Evolutionary conservation across 805 yeast genomes (phyloP).

Genomic region (Candida ortonii): DNA sequence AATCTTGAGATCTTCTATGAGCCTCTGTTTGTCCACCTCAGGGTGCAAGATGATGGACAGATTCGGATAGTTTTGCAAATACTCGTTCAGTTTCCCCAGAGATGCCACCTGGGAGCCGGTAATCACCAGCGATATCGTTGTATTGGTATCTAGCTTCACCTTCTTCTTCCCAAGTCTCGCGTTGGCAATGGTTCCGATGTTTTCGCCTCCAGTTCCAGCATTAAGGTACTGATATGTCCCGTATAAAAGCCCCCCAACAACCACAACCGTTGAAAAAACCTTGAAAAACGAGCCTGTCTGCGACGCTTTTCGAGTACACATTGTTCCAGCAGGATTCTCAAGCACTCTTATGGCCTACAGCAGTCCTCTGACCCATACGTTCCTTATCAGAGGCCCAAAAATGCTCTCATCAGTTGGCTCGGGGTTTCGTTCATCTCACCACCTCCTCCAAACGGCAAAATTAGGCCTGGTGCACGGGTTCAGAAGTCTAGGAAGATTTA

Average conservation of each 20-base stretch:
- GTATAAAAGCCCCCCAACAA: conserved; percentile 13
- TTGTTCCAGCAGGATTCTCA: background rate
- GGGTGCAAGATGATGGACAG: conserved; percentile 31
- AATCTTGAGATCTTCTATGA: conserved; percentile 20
- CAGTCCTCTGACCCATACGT: background rate
- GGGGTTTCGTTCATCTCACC: too few relatives aligned
- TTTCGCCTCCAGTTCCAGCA: background rate
- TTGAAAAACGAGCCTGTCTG: conserved; percentile 2
- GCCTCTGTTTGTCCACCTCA: conserved; percentile 12
- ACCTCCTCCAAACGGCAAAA: too few relatives aligned
- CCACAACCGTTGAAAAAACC: conserved; percentile 35
- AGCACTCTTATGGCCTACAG: too few relatives aligned
- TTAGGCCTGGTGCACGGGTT: too few relatives aligned
- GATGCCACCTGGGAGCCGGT: conserved; percentile 9
- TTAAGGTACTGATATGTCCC: conserved; percentile 12
- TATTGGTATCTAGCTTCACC: conserved; percentile 4
- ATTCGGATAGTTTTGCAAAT: conserved; percentile 21
- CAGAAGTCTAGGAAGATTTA: too few relatives aligned
- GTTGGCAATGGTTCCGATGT: conserved; percentile 1
- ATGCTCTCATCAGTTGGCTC: too few relatives aligned
- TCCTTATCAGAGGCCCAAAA: too few relatives aligned
- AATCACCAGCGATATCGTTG: conserved; percentile 21
- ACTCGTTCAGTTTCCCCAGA: conserved; percentile 9
- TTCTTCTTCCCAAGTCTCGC: conserved; percentile 5
- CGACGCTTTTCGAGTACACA: conserved; percentile 4